Conservation (phyloP, 2,329 filamentous ascomycete species). For the Xylaria sp. region DNA sequence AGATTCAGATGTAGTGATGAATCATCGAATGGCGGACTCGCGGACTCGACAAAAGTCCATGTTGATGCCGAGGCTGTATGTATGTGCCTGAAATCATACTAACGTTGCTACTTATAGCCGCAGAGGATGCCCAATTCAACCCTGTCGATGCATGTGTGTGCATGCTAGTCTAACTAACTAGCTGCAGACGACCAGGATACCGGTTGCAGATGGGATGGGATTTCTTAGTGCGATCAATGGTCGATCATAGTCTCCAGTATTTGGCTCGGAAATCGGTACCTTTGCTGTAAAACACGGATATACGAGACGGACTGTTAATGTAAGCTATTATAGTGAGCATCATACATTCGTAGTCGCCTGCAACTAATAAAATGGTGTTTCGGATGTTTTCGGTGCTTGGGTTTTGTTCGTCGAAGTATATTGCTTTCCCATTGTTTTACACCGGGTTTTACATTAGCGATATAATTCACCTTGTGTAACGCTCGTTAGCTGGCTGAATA, state of each 20-base stretch:
- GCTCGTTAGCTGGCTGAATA: not conserved
- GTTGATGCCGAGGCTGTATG: not conserved
- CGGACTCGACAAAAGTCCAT: not conserved
- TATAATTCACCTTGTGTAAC: not conserved
- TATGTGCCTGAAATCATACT: constrained; percentile 7
- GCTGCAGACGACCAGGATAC: not conserved
- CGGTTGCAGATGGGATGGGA: not conserved
- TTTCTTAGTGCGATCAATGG: not conserved
- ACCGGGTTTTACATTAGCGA: not conserved
- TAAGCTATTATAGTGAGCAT: not conserved
- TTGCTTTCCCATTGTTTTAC: not conserved
- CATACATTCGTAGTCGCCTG: not conserved
- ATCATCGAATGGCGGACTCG: constrained; percentile 33
- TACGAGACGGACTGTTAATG: not conserved
- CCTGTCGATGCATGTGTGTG: not conserved
- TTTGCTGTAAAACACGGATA: not conserved
- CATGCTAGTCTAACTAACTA: constrained; percentile 10
- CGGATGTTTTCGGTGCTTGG: not conserved
- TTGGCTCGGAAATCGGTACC: constrained; percentile 12
- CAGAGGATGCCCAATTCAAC: not conserved
- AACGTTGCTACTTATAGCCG: not conserved
- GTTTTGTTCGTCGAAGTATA: not conserved
- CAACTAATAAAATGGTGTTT: not conserved
- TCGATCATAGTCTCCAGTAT: constrained; percentile 18
- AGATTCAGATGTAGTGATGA: constrained; percentile 31